Percentiles rank a stretch among this genome's conserved stretches.
Evolutionary conservation across 2,329 filamentous ascomycete genomes (phyloP).

Genomic region (Arthroderma sp.): DNA sequence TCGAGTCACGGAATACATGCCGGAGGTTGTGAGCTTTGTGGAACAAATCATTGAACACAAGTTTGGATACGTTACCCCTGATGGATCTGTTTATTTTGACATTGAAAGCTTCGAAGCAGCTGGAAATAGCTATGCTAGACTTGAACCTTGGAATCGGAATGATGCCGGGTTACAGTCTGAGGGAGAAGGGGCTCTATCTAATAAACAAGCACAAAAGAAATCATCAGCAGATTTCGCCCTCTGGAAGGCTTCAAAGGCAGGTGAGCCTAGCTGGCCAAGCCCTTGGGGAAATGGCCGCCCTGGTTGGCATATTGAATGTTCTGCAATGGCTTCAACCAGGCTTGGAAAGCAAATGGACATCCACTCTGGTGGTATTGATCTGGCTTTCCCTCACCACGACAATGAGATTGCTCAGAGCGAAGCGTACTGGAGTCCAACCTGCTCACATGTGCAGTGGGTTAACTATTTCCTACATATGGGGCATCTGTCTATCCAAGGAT

Average conservation of each 20-base stretch:
- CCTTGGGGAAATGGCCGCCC: conserved; percentile 79
- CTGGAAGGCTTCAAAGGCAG: conserved; percentile 86
- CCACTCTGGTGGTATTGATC: conserved; percentile 82
- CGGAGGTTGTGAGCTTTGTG: conserved; percentile 76
- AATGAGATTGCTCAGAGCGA: conserved; percentile 86
- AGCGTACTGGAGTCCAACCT: conserved; percentile 55
- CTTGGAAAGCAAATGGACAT: conserved; percentile 79
- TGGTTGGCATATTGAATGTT: conserved; percentile 97
- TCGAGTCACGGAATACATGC: conserved; percentile 83
- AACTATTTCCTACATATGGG: conserved; percentile 97
- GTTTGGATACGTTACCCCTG: conserved; percentile 62
- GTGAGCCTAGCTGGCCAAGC: conserved; percentile 81
- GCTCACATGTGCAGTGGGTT: conserved; percentile 58
- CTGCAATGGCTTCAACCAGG: conserved; percentile 85
- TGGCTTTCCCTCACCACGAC: conserved; percentile 85
- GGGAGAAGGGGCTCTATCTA: conserved; percentile 69
- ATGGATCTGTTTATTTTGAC: conserved; percentile 91
- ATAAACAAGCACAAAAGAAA: conserved; percentile 54
- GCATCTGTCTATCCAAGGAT: conserved; percentile 75
- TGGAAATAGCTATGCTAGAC: conserved; percentile 71
- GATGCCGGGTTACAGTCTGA: conserved; percentile 76
- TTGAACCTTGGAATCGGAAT: conserved; percentile 74
- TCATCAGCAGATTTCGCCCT: conserved; percentile 76
- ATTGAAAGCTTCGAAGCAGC: conserved; percentile 73
- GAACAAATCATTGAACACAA: conserved; percentile 71